Evolutionary conservation across 176 grass and related monocot genomes (phyloP).

Genomic region (Oryza glumipatula): DNA sequence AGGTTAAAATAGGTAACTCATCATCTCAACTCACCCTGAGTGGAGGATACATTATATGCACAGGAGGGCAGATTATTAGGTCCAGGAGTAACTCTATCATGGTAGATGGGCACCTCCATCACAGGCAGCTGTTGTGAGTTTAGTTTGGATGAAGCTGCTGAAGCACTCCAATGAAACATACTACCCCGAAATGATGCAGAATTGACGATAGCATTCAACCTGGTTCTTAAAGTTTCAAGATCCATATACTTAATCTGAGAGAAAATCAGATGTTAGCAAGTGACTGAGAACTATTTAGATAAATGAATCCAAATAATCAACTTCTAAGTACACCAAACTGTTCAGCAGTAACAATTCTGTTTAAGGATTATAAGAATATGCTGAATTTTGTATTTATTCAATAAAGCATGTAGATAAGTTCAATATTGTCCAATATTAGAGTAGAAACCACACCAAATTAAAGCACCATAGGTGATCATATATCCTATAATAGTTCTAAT

Average conservation of each 20-base stretch:
- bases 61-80: slow-evolving; percentile 31
- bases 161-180: slow-evolving; percentile 16
- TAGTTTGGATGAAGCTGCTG: slow-evolving; percentile 10
- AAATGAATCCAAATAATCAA: slow-evolving; percentile 1
- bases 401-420: not conserved
- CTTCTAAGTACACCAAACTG: not conserved
- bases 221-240: slow-evolving; percentile 32
- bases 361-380: slow-evolving; percentile 6
- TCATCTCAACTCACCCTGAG: slow-evolving; percentile 58
- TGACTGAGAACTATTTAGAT: slow-evolving; percentile 18
- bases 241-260: slow-evolving; percentile 50
- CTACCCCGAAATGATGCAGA: not conserved
- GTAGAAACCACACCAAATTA: slow-evolving; percentile 7
- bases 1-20: slow-evolving; percentile 5
- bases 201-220: slow-evolving; percentile 38
- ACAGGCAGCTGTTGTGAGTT: slow-evolving; percentile 32
- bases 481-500: slow-evolving; percentile 12
- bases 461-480: not conserved
- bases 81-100: slow-evolving; percentile 20
- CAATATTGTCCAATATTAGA: not conserved
- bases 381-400: slow-evolving; percentile 14
- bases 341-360: not conserved
- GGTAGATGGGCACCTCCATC: slow-evolving; percentile 24
- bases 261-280: slow-evolving; percentile 28
- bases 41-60: slow-evolving; percentile 32